phyloP scores from a whole-genome alignment of 208 protist species.

The Angomonas deanei region DNA sequence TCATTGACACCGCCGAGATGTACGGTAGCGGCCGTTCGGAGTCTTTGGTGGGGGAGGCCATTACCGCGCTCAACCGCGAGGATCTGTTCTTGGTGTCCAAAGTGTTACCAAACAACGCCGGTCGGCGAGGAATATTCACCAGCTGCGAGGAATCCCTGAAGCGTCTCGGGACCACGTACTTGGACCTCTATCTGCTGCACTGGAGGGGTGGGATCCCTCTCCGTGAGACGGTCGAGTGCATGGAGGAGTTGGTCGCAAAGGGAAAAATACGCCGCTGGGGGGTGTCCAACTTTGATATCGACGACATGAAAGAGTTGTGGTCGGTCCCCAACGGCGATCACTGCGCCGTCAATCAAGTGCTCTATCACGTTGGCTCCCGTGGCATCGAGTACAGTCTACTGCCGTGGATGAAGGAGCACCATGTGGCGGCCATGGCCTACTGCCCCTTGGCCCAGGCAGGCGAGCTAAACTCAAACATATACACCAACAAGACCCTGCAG shows the following conservation, averaged over 20 bases:
- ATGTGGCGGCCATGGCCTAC: constrained; percentile 75
- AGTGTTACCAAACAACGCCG: constrained; percentile 86
- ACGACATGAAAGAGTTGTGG: constrained; percentile 66
- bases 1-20: constrained; percentile 50
- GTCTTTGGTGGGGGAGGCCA: constrained; percentile 32
- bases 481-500: constrained; percentile 33
- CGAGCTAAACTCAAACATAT: constrained; percentile 47
- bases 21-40: constrained; percentile 44
- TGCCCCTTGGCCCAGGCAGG: constrained; percentile 61
- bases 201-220: constrained; percentile 53
- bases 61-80: constrained; percentile 38
- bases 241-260: constrained; percentile 67
- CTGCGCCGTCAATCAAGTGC: constrained; percentile 79
- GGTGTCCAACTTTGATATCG: constrained; percentile 74
- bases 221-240: constrained; percentile 69
- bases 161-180: constrained; percentile 59
- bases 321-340: constrained; percentile 28
- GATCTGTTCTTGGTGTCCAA: constrained; percentile 91
- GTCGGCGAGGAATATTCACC: constrained; percentile 46
- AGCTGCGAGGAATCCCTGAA: constrained; percentile 62
- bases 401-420: constrained; percentile 34
- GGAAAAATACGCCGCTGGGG: constrained; percentile 77
- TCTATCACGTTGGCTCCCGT: constrained; percentile 76
- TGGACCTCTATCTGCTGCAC: constrained; percentile 91
- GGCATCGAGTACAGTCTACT: constrained; percentile 62